Base-by-base conservation (phyloP, 495 filamentous ascomycete genomes). In the Hypoxylon subgilvum region DNA sequence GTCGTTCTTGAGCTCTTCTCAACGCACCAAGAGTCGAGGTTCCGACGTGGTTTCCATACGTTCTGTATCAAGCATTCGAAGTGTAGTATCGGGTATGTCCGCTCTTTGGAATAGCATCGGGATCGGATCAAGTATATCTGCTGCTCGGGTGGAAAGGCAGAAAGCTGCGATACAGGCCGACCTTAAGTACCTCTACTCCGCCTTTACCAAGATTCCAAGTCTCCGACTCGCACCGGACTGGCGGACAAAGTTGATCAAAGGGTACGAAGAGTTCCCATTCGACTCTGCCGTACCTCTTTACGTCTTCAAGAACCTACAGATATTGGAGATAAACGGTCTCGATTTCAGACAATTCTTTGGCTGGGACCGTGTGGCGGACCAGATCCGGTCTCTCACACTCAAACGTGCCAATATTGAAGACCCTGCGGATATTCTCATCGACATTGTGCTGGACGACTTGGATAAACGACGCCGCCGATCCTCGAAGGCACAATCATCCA, bases 231-330 rank as follows among this genome's bases (percentile, higher is more conserved):
- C 92, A 39, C 92, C 92, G 6, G 94, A 97, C 72, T 90, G 89
- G 73, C 89, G 90, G 41, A 91, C 92, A 28, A 85, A 88, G 34
- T 74, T 96, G 64, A 96, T 98, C 58, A 82, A 86, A 53, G 93
- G 92, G 23, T 97, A 92, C 68, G 94, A 98, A 72, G 94, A 97
- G 67, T 98, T 98, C 66, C 94, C 94, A 2, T 96, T 98, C 71
- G 94, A 98, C 69, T 94, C 90, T 31, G 94, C 94, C n/a, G 94
- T 98, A 19, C 94, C 94, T 13, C 76, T 97, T 8, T 86, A 91
- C 70, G 87, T 89, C 19, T 97, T 98, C 82, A 97, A 98, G 78
- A 98, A 97, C 65, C 74, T 97, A 41, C 91, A 90, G 72, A 86
- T 89, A 7, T 79, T 98, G 62, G 94, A 97, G 73, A 90, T 98